Base-by-base conservation (phyloP, 2,329 filamentous ascomycete species). In the Mycosphaerella sp. region DNA sequence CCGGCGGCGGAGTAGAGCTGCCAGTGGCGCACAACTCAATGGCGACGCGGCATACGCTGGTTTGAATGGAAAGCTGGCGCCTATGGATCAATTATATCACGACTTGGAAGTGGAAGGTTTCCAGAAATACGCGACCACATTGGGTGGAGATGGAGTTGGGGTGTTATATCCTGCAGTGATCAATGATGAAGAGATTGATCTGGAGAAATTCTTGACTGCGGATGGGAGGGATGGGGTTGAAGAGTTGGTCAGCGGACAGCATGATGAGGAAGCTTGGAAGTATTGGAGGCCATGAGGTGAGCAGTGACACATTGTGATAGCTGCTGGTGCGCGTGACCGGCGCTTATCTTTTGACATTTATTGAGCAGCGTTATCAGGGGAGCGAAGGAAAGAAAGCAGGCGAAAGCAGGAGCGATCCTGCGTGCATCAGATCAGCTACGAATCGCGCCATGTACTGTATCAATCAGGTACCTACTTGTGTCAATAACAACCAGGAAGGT, bases 101-200 rank as follows among this genome's bases (percentile, higher is more conserved):
- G 81, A 83, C 57, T 80, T 79, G 3, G 68, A 73, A 38, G 68
- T 67, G 8, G 75, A 77, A 61, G 87, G 87, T 1, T 98, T 93
- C 69, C 79, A 83, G 64, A 86, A 85, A 63, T 97, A 95, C 66
- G 82, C 91, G 70, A 93, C 90, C 0, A 96, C 88, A 0, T 80
- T 98, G 0, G 93, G 91, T 3, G 91, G 92, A 39, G 89, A 96
- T 65, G 93, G 93, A 10, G 89, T 98, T 1, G 93, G 93, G 38
- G 89, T 98, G 1, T 79, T 98, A 4, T 95, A 88, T 83, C 93
- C 93, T 0, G 93, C 93, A 0, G 86, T 96, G 0, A 76, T 96
- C 26, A 88, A 89, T 69, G 95, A 95, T 57, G 89, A 93, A 74
- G 91, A 96, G 72, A 97, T 98, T 65, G 88, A 95, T 64, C 79